Percentiles rank a stretch among this genome's conserved stretches.
phyloP scores from a whole-genome alignment of 139 green algal genomes.

The Chlorella sp. region DNA sequence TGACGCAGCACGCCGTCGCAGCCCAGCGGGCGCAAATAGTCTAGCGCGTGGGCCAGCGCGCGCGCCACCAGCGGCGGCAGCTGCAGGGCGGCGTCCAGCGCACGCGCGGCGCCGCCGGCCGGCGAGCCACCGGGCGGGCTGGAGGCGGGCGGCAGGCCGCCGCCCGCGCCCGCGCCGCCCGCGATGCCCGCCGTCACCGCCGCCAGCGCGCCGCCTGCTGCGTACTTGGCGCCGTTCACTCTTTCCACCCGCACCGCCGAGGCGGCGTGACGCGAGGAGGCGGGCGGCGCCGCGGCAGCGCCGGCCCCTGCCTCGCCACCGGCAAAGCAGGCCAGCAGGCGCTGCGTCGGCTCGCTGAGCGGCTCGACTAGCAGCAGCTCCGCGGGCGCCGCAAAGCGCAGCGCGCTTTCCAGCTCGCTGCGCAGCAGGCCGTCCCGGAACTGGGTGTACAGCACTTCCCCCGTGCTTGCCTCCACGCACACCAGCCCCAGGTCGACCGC shows the following conservation, averaged over 20 bases:
- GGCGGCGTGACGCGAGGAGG: neutral
- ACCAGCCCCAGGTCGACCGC: conserved; percentile 62
- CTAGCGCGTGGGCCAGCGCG: conserved; percentile 59
- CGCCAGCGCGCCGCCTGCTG: conserved; percentile 7
- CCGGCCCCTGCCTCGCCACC: neutral
- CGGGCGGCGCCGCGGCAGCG: neutral
- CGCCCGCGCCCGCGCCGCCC: neutral
- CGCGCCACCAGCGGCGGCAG: conserved; percentile 60
- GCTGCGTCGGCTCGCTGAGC: conserved; percentile 43
- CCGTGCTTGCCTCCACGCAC: conserved; percentile 78
- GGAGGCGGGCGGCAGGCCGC: too few relatives aligned
- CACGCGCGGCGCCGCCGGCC: neutral
- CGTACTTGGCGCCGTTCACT: conserved; percentile 23
- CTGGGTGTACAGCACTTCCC: conserved; percentile 62
- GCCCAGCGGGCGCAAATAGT: conserved; percentile 70
- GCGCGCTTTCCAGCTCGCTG: conserved; percentile 61
- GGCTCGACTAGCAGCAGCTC: conserved; percentile 71
- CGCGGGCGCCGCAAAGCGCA: conserved; percentile 64
- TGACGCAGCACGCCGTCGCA: conserved; percentile 67
- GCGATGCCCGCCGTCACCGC: neutral
- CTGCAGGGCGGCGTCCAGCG: conserved; percentile 37
- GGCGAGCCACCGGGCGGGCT: neutral
- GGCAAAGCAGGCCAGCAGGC: conserved; percentile 44
- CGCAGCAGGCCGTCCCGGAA: conserved; percentile 60
- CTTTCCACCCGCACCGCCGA: conserved; percentile 24